Evolutionary conservation across 2,329 filamentous ascomycete genomes (phyloP).

Genomic region (Colletotrichum tamarilloi): DNA sequence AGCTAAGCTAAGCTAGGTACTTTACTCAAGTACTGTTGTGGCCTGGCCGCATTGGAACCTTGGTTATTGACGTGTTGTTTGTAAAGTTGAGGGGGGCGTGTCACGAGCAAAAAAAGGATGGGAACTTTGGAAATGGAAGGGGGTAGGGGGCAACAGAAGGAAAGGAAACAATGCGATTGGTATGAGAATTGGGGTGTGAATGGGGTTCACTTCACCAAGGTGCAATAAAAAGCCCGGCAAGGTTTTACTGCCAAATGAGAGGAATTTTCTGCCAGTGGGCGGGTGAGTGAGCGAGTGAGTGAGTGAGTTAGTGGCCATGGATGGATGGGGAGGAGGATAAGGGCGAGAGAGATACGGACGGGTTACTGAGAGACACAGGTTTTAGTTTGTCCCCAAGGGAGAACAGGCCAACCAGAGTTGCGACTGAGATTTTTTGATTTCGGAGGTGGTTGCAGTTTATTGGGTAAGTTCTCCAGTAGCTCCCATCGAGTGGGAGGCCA

Average conservation of each 20-base stretch:
- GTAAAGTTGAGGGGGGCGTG: neutral
- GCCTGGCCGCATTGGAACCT: neutral
- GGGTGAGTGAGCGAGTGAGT: neutral
- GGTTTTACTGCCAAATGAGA: slow-evolving; percentile 9
- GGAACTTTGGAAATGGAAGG: neutral
- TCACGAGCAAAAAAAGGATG: neutral
- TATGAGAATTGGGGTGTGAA: slow-evolving; percentile 6
- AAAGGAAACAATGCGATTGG: neutral
- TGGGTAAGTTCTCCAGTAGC: slow-evolving; percentile 6
- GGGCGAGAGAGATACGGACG: neutral
- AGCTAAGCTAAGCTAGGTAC: too few relatives aligned
- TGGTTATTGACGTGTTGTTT: slow-evolving; percentile 11
- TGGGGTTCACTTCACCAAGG: neutral
- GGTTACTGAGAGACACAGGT: slow-evolving; percentile 39
- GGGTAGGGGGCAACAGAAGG: neutral
- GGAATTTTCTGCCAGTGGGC: slow-evolving; percentile 12
- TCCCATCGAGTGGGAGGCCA: neutral
- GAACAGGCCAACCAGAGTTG: slow-evolving; percentile 37
- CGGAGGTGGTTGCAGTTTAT: slow-evolving; percentile 28
- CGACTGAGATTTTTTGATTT: neutral
- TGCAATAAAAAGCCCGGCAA: neutral
- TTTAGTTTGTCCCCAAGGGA: slow-evolving; percentile 44
- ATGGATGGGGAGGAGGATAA: slow-evolving; percentile 13
- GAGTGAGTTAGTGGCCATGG: neutral
- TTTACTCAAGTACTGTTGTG: neutral